Evolutionary conservation across 1,139 yeast species (phyloP), one percentile per base, ranked within the genome.

Genomic region (Candida sp.): DNA sequence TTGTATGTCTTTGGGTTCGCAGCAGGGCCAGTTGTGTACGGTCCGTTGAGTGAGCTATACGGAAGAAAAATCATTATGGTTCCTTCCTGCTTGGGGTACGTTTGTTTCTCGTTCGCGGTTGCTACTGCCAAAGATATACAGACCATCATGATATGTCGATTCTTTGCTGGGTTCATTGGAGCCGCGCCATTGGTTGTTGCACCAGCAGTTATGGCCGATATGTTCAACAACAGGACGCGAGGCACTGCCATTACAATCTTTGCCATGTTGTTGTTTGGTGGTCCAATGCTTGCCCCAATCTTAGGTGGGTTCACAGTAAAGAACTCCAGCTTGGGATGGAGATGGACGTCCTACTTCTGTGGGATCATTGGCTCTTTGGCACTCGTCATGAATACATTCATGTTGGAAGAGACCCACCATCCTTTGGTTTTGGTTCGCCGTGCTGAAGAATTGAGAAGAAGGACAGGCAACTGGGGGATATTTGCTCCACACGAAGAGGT

Each of bases 401-500:
- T 75, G 35, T 66, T 70, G 51, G 71, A 73, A 49, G 88, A 83
- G 62, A 77, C 85, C 11, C 84, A 82, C 60, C 74, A 76, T 73
- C 73, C 75, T 5, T 55, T 72, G 57, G 74, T 88, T 49, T 68
- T 88, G 54, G 84, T 79, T 28, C 57, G 70, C n/a, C 86, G 86
- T 67, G 94, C 94, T 3, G 80, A 77, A 58, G 67, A 64, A 42
- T 77, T 88, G 61, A 83, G 90, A 65, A 75, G 83, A 63, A 63
- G 80, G 63, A 75, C 80, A 3, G 77, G 78, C 1, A 84, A 81
- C 65, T 89, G 96, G 96, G 91, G 91, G 38, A 87, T 90, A 49
- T 85, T 83, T 62, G 96, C 97, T 26, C 86, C 96, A 4, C 94
- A 88, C 63, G 96, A 90, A 65, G 88, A 85, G 59, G 80, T 85